phyloP scores from a whole-genome alignment of 805 yeast genomes.

The Isabelozyma pseudorhagii region DNA sequence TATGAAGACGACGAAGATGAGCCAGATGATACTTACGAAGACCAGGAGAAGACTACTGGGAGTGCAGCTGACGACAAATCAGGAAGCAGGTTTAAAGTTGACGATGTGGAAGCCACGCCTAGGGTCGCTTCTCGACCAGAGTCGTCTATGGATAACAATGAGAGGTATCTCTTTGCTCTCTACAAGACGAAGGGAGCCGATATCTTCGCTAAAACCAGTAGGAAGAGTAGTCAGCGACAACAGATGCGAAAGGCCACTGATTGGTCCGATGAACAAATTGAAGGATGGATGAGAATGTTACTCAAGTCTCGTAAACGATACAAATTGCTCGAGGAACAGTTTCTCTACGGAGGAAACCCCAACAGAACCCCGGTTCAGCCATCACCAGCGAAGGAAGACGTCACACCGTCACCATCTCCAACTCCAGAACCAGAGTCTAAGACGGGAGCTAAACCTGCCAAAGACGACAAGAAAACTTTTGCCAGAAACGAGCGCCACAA shows the following conservation, averaged over 20 bases:
- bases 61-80: constrained; percentile 9
- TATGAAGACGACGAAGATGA: constrained; percentile 83
- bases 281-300: constrained; percentile 87
- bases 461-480: constrained; percentile 26
- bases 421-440: neutral
- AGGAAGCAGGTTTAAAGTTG: neutral
- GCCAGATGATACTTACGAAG: constrained; percentile 71
- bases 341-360: constrained; percentile 29
- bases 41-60: constrained; percentile 44
- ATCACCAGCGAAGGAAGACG: too few species aligned
- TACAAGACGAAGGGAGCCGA: constrained; percentile 47
- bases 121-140: neutral
- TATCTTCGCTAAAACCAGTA: constrained; percentile 35
- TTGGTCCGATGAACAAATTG: constrained; percentile 90
- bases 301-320: constrained; percentile 62
- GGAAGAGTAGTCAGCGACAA: constrained; percentile 52
- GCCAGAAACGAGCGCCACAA: constrained; percentile 55
- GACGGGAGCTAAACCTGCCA: constrained; percentile 2
- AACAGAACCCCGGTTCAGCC: neutral
- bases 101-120: constrained; percentile 9
- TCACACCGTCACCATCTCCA: neutral
- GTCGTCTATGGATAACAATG: constrained; percentile 41
- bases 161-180: constrained; percentile 53
- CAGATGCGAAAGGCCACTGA: constrained; percentile 49
- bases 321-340: constrained; percentile 60